Percentiles rank a stretch among this genome's conserved stretches.
Evolutionary conservation across 208 protist genomes (phyloP).

Genomic region (Wallacemonas sp.): DNA sequence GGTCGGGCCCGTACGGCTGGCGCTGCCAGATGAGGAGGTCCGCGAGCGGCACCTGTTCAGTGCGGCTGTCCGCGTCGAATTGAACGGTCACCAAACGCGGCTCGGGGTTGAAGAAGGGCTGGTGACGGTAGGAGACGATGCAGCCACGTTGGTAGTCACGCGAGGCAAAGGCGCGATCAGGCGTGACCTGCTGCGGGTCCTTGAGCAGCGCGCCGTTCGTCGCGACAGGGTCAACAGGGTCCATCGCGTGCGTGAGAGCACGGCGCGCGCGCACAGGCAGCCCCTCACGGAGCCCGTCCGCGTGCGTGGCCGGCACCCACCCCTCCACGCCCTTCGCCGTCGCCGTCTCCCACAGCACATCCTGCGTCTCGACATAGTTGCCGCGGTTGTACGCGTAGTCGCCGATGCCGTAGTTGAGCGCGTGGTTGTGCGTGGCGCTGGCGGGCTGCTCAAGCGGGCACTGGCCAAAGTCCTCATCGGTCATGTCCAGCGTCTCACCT

Average conservation of each 20-base stretch:
- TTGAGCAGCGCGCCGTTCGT: conserved; percentile 7
- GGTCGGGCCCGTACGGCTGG: conserved; percentile 80
- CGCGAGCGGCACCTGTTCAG: conserved; percentile 59
- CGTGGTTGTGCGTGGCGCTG: conserved; percentile 55
- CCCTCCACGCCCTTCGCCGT: conserved; percentile 71
- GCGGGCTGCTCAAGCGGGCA: conserved; percentile 69
- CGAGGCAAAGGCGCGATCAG: conserved; percentile 6
- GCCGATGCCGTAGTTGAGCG: conserved; percentile 79
- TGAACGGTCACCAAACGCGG: conserved; percentile 72
- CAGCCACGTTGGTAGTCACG: conserved; percentile 71
- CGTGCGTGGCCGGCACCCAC: conserved; percentile 87
- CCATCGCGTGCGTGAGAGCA: conserved; percentile 17
- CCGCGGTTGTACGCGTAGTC: conserved; percentile 86
- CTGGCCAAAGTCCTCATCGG: conserved; percentile 58
- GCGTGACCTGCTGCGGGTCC: background rate
- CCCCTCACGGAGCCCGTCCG: conserved; percentile 67
- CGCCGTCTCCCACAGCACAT: conserved; percentile 80
- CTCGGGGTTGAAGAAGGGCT: conserved; percentile 89
- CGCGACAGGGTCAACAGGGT: background rate
- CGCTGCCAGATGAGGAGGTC: conserved; percentile 88
- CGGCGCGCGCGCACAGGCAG: conserved; percentile 79
- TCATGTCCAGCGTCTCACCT: conserved; percentile 69
- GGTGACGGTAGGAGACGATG: conserved; percentile 64
- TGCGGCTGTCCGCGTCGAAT: conserved; percentile 58
- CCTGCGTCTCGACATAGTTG: conserved; percentile 91